phyloP scores from a whole-genome alignment of 495 filamentous ascomycete species.

The Xylaria bambusicola region DNA sequence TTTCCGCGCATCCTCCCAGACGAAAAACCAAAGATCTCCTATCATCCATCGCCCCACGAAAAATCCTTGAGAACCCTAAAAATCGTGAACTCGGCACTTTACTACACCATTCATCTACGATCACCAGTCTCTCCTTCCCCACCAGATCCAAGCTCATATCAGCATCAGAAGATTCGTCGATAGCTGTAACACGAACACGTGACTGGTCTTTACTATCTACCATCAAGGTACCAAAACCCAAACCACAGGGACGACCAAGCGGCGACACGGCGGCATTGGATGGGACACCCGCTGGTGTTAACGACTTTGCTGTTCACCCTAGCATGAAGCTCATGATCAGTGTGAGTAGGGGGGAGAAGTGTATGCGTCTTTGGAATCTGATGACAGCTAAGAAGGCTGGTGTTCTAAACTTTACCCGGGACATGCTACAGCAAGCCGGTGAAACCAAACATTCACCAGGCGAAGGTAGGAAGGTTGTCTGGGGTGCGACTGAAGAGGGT shows the following conservation, averaged over 20 bases:
- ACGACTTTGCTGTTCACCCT: slow-evolving; percentile 93
- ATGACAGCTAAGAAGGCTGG: slow-evolving; percentile 95
- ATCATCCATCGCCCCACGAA: slow-evolving; percentile 64
- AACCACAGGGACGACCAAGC: slow-evolving; percentile 76
- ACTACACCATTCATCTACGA: slow-evolving; percentile 77
- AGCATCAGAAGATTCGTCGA: slow-evolving; percentile 80
- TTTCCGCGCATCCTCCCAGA: slow-evolving; percentile 71
- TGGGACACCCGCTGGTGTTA: slow-evolving; percentile 83
- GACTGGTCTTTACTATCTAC: slow-evolving; percentile 90
- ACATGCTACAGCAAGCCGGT: slow-evolving; percentile 66
- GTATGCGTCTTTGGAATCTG: slow-evolving; percentile 94
- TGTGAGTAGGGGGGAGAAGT: slow-evolving; percentile 83
- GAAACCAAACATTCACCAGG: slow-evolving; percentile 76
- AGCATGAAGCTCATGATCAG: slow-evolving; percentile 94
- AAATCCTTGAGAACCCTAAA: slow-evolving; percentile 75
- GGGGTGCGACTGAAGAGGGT: slow-evolving; percentile 65
- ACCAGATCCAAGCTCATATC: slow-evolving; percentile 84
- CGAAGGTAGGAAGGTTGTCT: slow-evolving; percentile 81
- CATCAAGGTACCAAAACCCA: slow-evolving; percentile 87
- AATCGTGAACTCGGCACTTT: slow-evolving; percentile 88
- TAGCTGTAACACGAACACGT: slow-evolving; percentile 80
- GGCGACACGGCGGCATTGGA: slow-evolving; percentile 89
- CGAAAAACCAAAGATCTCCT: slow-evolving; percentile 48
- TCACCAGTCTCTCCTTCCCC: slow-evolving; percentile 80
- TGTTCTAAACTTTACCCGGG: slow-evolving; percentile 77